Evolutionary conservation across 768 basidiomycete genomes (phyloP), one percentile per base, ranked within the genome.

Genomic region (Tulasnella sp.): DNA sequence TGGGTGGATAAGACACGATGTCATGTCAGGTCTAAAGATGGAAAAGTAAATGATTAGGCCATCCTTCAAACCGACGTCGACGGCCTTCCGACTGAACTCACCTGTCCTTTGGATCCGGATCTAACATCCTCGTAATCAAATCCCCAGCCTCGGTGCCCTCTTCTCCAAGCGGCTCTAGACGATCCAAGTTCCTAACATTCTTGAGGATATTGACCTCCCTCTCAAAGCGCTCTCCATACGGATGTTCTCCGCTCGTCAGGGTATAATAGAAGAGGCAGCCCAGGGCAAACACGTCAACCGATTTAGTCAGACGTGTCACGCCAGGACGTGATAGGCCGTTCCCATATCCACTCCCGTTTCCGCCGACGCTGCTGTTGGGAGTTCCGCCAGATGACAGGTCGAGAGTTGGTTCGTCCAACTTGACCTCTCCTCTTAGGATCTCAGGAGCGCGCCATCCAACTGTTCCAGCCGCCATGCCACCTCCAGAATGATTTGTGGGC

Each of bases 381-480:
- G 74, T 72, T 17, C 89, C 91, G 42, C 88, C 85, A 0, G 90
- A 93, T 68, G 88, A 90, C 76, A 88, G 85, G 72, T 92, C 91
- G 76, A 79, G 6, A 25, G 88, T 83, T 38, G 86, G 80, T 71
- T 96, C 95, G 80, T 97, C 93, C 77, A 98, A 86, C 82, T 93
- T 93, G 76, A 99, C 97, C 74, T 97, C 94, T 2, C 97, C 97
- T 31, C 93, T 86, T 67, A 99, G 84, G 78, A 98, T 96, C 84
- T 99, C 97, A 0, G 97, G 97, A 0, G 97, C 97, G 5, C 97
- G 89, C 94, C 97, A 99, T 0, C 97, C 97, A 25, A 96, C 91
- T 0, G 96, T 97, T 17, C 97, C 97, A 12, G 93, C 95, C 29
- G 89, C 93, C 85, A 93, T 89, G 39, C 91, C 89, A 7, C 97